Conservation (phyloP, 1,284 basidiomycete genomes). For the Thelephora terrestris region DNA sequence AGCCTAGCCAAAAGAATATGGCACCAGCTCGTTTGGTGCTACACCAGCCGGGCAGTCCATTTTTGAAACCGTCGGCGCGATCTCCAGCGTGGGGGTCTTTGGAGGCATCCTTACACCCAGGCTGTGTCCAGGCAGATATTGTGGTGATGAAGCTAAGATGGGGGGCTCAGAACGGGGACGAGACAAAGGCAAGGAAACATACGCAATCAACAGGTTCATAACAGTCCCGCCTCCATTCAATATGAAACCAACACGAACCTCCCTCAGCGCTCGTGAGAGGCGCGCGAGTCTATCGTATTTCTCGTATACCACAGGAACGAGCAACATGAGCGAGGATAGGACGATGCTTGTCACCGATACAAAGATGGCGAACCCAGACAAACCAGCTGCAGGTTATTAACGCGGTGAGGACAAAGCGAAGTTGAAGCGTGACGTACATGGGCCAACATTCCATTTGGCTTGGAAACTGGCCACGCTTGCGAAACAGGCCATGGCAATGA, state of each 20-base stretch:
- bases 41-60: constrained; percentile 71
- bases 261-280: constrained; percentile 69
- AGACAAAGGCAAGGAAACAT: constrained; percentile 21
- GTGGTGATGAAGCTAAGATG: constrained; percentile 54
- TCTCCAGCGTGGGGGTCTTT: constrained; percentile 48
- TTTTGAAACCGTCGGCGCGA: constrained; percentile 54
- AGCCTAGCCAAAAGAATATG: constrained; percentile 82
- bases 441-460: constrained; percentile 69
- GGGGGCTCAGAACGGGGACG: constrained; percentile 6
- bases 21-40: constrained; percentile 81
- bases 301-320: constrained; percentile 76
- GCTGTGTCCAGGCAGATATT: constrained; percentile 68
- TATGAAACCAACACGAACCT: constrained; percentile 75
- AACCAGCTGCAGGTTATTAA: constrained; percentile 50
- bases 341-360: constrained; percentile 61
- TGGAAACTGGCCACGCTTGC: constrained; percentile 82
- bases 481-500: constrained; percentile 81
- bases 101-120: constrained; percentile 75
- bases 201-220: constrained; percentile 67
- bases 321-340: constrained; percentile 59
- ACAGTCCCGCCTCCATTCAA: constrained; percentile 57
- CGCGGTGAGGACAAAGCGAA: constrained; percentile 2
- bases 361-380: constrained; percentile 80
- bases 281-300: constrained; percentile 73
- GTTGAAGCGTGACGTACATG: constrained; percentile 48